These are phyloP conservation scores for Aspergillus kassunensis DNA, from an alignment of 495 filamentous ascomycete genomes.

Conservation along the genomic window DNA sequence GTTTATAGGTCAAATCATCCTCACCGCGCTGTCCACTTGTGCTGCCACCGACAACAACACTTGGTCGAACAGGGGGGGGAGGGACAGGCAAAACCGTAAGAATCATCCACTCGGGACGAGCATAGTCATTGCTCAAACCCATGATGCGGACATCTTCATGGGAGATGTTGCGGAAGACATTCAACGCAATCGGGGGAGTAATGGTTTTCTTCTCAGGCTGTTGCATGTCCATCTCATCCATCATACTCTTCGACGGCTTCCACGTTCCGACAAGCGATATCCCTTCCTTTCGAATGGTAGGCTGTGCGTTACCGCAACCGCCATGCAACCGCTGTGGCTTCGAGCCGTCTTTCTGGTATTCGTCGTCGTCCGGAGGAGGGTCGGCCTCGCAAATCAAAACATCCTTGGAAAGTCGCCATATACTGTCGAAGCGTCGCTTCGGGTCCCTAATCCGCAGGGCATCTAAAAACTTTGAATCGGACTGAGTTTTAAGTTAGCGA, in stretches of 20 bases:
- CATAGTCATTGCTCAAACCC: constrained; percentile 88
- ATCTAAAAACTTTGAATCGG: constrained; percentile 73
- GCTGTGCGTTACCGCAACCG: constrained; percentile 89
- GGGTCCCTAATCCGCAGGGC: constrained; percentile 82
- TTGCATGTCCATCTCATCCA: constrained; percentile 59
- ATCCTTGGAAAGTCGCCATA: constrained; percentile 84
- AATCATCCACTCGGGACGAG: constrained; percentile 97
- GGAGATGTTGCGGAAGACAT: constrained; percentile 79
- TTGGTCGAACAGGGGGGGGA: constrained; percentile 90
- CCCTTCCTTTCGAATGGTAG: constrained; percentile 77
- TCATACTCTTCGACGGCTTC: constrained; percentile 66
- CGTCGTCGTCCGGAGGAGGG: constrained; percentile 57
- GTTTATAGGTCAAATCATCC: constrained; percentile 97
- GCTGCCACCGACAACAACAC: constrained; percentile 90
- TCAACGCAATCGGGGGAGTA: constrained; percentile 76
- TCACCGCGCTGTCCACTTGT: constrained; percentile 85
- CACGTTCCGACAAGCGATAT: constrained; percentile 77
- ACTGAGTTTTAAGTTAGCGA: constrained; percentile 72
- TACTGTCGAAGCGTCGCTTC: constrained; percentile 84
- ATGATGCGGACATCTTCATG: constrained; percentile 77
- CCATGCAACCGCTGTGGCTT: constrained; percentile 61
- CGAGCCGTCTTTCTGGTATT: constrained; percentile 48
- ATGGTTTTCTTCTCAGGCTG: constrained; percentile 80
- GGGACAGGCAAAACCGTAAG: constrained; percentile 92
- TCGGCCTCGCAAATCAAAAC: constrained; percentile 80